Conservation (phyloP, 2,329 filamentous ascomycete genomes). For the Pseudocercospora crystallina region DNA sequence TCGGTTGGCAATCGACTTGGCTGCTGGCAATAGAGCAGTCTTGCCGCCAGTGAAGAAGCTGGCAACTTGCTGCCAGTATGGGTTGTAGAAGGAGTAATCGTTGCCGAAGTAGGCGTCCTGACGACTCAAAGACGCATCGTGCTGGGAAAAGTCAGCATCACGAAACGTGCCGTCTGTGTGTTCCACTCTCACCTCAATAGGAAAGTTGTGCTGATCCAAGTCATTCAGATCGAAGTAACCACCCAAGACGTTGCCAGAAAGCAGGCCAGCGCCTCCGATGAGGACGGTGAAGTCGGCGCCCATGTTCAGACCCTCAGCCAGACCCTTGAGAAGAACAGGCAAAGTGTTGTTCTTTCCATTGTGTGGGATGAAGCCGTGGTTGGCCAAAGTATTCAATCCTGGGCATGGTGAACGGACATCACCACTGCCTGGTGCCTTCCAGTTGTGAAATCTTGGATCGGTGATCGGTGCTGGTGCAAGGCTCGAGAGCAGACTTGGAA, state of each 20-base stretch:
- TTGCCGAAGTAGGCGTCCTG: conserved; percentile 37
- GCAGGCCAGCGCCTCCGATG: conserved; percentile 30
- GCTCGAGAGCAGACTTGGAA: conserved; percentile 22
- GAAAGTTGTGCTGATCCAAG: conserved; percentile 34
- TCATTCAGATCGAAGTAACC: conserved; percentile 29
- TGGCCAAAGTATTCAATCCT: conserved; percentile 29
- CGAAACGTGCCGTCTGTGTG: neutral
- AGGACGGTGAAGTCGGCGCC: conserved; percentile 31
- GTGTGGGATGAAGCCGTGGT: conserved; percentile 29
- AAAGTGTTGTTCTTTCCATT: conserved; percentile 28
- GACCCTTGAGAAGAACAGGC: conserved; percentile 26
- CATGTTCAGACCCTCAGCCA: conserved; percentile 29
- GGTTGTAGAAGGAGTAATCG: conserved; percentile 37
- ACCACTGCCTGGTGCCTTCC: conserved; percentile 24
- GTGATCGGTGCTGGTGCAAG: conserved; percentile 26
- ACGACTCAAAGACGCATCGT: conserved; percentile 38
- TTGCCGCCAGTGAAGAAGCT: conserved; percentile 27
- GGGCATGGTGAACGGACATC: conserved; percentile 33
- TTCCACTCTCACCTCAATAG: conserved; percentile 22
- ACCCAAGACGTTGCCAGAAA: conserved; percentile 21
- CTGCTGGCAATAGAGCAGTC: conserved; percentile 30
- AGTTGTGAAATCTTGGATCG: conserved; percentile 31
- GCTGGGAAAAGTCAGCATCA: conserved; percentile 26
- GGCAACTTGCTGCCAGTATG: conserved; percentile 34
- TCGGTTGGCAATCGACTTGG: conserved; percentile 34